Evolutionary conservation across 192 early-diverging fungal genomes (phyloP).

Genomic region (Bifiguratus adelaidae): DNA sequence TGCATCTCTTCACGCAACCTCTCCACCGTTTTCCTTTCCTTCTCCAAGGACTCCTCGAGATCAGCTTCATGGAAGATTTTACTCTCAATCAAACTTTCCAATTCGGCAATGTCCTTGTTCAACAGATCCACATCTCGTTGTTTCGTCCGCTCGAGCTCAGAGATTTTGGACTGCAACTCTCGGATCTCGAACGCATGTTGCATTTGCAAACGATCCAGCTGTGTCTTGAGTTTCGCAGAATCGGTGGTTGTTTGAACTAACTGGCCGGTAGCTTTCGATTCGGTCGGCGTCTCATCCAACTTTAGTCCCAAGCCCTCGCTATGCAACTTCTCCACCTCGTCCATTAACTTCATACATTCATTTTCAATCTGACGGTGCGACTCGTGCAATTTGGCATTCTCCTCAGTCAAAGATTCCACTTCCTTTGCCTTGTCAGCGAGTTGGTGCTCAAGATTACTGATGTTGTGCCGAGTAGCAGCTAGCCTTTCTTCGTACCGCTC

Average conservation of each 20-base stretch:
- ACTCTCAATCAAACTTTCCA: constrained; percentile 62
- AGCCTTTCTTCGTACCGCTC: constrained; percentile 28
- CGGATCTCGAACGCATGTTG: constrained; percentile 40
- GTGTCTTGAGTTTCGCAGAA: constrained; percentile 18
- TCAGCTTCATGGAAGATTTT: constrained; percentile 66
- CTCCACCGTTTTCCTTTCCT: constrained; percentile 27
- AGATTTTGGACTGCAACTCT: constrained; percentile 31
- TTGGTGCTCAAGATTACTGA: too few relatives aligned
- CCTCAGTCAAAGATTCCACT: constrained; percentile 31
- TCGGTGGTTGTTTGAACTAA: constrained; percentile 1
- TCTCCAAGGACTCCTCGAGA: constrained; percentile 43
- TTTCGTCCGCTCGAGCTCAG: constrained; percentile 46
- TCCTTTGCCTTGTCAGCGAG: constrained; percentile 36
- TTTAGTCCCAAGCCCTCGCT: constrained; percentile 29
- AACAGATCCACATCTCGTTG: constrained; percentile 43
- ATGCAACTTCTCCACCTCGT: constrained; percentile 65
- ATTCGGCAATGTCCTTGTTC: constrained; percentile 51
- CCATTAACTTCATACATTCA: constrained; percentile 61
- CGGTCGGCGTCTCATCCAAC: constrained; percentile 8
- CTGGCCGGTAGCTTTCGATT: constrained; percentile 3
- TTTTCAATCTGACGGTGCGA: constrained; percentile 57
- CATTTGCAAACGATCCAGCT: constrained; percentile 28
- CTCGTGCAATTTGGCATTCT: constrained; percentile 41
- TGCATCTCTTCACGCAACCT: constrained; percentile 32
- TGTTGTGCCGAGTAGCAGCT: too few relatives aligned